Conservation (phyloP, 2,329 filamentous ascomycete species). For the Pseudocercospora crystallina region DNA sequence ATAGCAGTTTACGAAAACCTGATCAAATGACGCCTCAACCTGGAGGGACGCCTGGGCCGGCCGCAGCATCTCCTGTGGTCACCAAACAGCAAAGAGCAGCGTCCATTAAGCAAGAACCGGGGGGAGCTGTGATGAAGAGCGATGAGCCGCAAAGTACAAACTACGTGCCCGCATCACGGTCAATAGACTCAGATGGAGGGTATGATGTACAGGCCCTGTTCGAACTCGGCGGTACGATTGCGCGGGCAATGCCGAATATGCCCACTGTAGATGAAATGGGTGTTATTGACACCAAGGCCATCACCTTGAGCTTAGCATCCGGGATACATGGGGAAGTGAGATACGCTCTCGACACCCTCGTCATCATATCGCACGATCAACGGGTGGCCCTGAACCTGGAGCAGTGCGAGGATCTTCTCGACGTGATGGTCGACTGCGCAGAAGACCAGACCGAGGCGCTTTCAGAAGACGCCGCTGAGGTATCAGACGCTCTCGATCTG, state of each 20-base stretch:
- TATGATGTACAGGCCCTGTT: constrained; percentile 66
- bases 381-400: constrained; percentile 66
- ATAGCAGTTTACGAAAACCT: constrained; percentile 30
- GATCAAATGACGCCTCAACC: constrained; percentile 33
- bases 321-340: constrained; percentile 89
- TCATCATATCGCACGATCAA: constrained; percentile 65
- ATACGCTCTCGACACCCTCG: constrained; percentile 80
- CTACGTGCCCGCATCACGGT: constrained; percentile 28
- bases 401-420: constrained; percentile 82
- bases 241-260: constrained; percentile 69
- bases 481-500: constrained; percentile 82
- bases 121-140: constrained; percentile 32
- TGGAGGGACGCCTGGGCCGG: constrained; percentile 14
- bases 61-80: constrained; percentile 31
- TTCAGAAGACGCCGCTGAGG: constrained; percentile 79
- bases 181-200: constrained; percentile 58
- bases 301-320: constrained; percentile 86
- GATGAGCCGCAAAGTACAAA: constrained; percentile 35
- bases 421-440: constrained; percentile 84
- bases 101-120: constrained; percentile 31
- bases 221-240: constrained; percentile 65
- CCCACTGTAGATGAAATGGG: constrained; percentile 77
- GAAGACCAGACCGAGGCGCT: constrained; percentile 83
- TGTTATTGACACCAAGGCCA: constrained; percentile 82
- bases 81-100: constrained; percentile 31